phyloP scores from a whole-genome alignment of 2,329 filamentous ascomycete genomes.

The Ophiostoma ulmi region DNA sequence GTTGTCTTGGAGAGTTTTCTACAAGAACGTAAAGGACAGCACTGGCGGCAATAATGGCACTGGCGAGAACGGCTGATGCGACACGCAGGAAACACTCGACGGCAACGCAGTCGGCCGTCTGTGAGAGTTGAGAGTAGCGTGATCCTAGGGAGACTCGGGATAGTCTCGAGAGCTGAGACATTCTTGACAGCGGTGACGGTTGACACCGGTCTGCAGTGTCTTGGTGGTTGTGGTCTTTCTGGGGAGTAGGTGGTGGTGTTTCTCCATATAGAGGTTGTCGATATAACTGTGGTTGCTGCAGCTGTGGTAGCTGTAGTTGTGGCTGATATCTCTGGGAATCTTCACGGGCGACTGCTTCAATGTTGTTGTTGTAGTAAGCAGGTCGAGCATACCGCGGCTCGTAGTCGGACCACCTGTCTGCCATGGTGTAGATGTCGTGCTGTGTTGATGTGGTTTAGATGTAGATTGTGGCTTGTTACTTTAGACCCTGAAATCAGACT shows the following conservation, averaged over 20 bases:
- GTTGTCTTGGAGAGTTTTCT: background rate
- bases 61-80: background rate
- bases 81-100: background rate
- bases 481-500: too few species aligned
- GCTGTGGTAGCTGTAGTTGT: background rate
- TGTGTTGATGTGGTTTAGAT: background rate
- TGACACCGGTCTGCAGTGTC: background rate
- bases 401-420: constrained; percentile 5
- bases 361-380: background rate
- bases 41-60: background rate
- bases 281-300: background rate
- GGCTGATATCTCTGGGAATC: background rate
- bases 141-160: background rate
- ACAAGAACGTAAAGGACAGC: background rate
- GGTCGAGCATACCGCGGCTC: background rate
- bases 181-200: background rate
- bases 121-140: background rate
- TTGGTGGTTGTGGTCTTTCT: background rate
- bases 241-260: background rate
- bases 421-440: background rate
- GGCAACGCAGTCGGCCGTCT: background rate
- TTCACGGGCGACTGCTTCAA: background rate
- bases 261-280: background rate
- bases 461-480: background rate
- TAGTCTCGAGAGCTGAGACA: background rate